phyloP scores from a whole-genome alignment of 2,329 filamentous ascomycete species.

The Trichoderma breve region DNA sequence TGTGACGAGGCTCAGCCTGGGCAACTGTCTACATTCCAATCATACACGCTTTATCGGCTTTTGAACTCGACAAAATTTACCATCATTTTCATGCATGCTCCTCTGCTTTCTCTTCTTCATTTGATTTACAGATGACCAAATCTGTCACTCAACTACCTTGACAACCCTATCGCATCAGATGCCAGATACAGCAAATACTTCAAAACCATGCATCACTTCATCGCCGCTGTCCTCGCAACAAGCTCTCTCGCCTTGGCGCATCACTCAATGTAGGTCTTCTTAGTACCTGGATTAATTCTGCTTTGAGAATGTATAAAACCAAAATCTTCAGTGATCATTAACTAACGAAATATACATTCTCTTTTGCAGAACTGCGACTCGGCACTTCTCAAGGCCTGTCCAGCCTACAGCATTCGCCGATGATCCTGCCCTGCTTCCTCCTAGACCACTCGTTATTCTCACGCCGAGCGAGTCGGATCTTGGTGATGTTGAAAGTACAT shows the following conservation, averaged over 20 bases:
- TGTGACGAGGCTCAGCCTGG: neutral
- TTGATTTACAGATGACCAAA: neutral
- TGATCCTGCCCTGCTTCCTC: conserved; percentile 5
- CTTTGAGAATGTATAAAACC: neutral
- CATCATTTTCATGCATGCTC: neutral
- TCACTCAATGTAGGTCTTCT: neutral
- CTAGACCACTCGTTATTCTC: conserved; percentile 8
- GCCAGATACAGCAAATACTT: neutral
- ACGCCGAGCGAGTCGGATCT: neutral
- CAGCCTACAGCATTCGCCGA: conserved; percentile 8
- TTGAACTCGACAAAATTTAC: neutral
- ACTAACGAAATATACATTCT: neutral
- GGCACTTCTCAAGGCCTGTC: conserved; percentile 19
- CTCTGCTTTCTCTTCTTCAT: neutral
- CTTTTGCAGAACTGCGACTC: neutral
- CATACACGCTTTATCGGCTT: neutral
- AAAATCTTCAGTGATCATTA: neutral
- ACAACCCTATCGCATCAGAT: neutral
- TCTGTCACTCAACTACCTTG: neutral
- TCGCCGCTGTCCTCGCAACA: neutral
- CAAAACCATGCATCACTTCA: neutral
- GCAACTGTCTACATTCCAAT: conserved; percentile 4
- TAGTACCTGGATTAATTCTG: neutral
- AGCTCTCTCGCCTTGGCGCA: neutral
- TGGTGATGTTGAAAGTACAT: neutral